These are phyloP conservation scores for Saccharomycopsis amapae DNA, from an alignment of 805 yeast genomes.

Conservation along the genomic window DNA sequence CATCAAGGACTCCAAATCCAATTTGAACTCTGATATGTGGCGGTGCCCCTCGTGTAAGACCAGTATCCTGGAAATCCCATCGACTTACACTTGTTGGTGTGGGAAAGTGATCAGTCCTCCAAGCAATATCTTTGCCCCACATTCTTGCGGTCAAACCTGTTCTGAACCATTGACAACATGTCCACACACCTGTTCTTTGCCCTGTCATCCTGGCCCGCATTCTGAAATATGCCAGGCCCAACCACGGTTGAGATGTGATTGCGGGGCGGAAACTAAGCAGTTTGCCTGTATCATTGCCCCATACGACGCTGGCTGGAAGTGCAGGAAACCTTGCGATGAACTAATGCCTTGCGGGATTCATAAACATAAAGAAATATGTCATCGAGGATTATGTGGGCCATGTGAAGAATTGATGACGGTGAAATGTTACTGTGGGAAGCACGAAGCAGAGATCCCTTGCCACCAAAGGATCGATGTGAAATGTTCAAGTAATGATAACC, in stretches of 20 bases:
- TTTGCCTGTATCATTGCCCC: constrained; percentile 70
- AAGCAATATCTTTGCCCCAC: constrained; percentile 55
- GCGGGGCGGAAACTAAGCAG: constrained; percentile 64
- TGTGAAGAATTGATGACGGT: constrained; percentile 47
- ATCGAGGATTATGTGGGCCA: constrained; percentile 74
- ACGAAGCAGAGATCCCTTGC: constrained; percentile 38
- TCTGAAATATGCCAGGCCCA: constrained; percentile 66
- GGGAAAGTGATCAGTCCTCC: constrained; percentile 66
- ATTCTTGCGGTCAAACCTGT: constrained; percentile 87
- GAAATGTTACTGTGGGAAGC: constrained; percentile 72
- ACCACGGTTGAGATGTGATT: constrained; percentile 60
- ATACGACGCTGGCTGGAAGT: constrained; percentile 58
- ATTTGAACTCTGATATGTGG: constrained; percentile 49
- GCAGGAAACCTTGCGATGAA: constrained; percentile 55
- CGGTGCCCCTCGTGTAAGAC: constrained; percentile 79
- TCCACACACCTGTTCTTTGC: constrained; percentile 64
- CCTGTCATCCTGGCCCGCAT: constrained; percentile 90
- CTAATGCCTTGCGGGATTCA: constrained; percentile 68
- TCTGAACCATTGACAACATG: constrained; percentile 47
- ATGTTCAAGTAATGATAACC: constrained; percentile 21
- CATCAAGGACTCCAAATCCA: constrained; percentile 55
- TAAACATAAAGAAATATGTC: constrained; percentile 57
- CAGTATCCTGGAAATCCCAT: constrained; percentile 39
- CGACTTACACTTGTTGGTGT: constrained; percentile 78
- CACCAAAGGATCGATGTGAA: constrained; percentile 34